phyloP scores from a whole-genome alignment of 1,284 basidiomycete species.

The Pulveroboletus sp. region DNA sequence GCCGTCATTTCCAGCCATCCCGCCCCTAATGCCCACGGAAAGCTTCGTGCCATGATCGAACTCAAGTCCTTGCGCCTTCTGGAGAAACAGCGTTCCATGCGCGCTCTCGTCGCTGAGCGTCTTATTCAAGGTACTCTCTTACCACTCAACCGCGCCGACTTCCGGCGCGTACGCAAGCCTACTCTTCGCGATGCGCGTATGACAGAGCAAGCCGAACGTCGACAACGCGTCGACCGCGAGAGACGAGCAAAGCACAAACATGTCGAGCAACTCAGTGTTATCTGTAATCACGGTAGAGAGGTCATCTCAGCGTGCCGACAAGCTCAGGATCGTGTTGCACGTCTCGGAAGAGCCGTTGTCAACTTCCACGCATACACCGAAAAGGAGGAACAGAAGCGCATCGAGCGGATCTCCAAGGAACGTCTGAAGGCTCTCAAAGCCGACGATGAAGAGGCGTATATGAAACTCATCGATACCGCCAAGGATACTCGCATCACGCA shows the following conservation, averaged over 20 bases:
- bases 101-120: slow-evolving; percentile 84
- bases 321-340: slow-evolving; percentile 75
- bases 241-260: slow-evolving; percentile 95
- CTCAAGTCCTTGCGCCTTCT: slow-evolving; percentile 90
- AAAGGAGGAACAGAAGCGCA: slow-evolving; percentile 98
- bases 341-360: slow-evolving; percentile 84
- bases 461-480: slow-evolving; percentile 98
- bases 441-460: slow-evolving; percentile 98
- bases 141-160: slow-evolving; percentile 88
- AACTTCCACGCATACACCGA: slow-evolving; percentile 88
- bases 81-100: slow-evolving; percentile 85
- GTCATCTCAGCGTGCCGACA: slow-evolving; percentile 60
- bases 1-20: slow-evolving; percentile 37
- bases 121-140: slow-evolving; percentile 90
- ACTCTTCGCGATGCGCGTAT: slow-evolving; percentile 86
- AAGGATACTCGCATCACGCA: slow-evolving; percentile 99
- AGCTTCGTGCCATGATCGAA: slow-evolving; percentile 90
- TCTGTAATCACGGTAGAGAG: slow-evolving; percentile 83
- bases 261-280: slow-evolving; percentile 88
- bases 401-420: slow-evolving; percentile 95
- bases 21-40: slow-evolving; percentile 63
- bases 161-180: slow-evolving; percentile 86
- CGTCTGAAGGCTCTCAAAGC: slow-evolving; percentile 97
- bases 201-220: slow-evolving; percentile 89
- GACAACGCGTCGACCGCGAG: slow-evolving; percentile 91